Evolutionary conservation across 2,329 filamentous ascomycete genomes (phyloP), one percentile per base, ranked within the genome.

Genomic region (Parascedosporium putredinis): DNA sequence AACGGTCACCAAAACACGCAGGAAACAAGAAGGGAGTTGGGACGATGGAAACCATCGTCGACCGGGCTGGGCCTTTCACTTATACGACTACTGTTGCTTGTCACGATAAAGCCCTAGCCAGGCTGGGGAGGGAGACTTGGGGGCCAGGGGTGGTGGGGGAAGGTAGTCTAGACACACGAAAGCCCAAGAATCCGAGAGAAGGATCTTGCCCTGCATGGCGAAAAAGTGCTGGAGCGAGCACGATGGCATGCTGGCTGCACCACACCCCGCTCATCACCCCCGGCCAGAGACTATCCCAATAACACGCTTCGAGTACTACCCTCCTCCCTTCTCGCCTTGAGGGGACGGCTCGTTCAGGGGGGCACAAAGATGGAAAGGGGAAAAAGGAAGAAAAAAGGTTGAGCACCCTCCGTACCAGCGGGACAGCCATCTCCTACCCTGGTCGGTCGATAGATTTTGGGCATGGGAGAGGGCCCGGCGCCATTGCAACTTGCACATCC

Each of bases 61-160:
- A 20, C 5, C 6, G 20, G 38, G 38, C 5, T 14, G 38, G 38
- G 38, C 10, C 20, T 20, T 42, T 42, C 38, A 42, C 38, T 42
- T 42, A 42, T 42, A 42, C 38, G 23, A 14, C n/a, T 18, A 36
- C n/a, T n/a, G n/a, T n/a, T n/a, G n/a, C n/a, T n/a, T 36, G 4
- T 18, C 33, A 36, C 33, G 33, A 36, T 36, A 18, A 18, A 36
- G 10, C n/a, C 33, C 33, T 36, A 7, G n/a, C 33, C 4, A 18
- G 4, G 33, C 33, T 14, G 50, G 31, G 29, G 33, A 51, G 34
- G 49, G 33, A 25, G 22, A 34, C 31, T 44, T 25, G 25, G 45
- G 45, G 24, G 10, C n/a, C n/a, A n/a, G n/a, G n/a, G n/a, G n/a
- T n/a, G n/a, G n/a, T n/a, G n/a, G n/a, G n/a, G n/a, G n/a, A n/a